Percentiles rank a stretch among this genome's conserved stretches.
These are phyloP conservation scores for Kwoniella bestiolae DNA, from an alignment of 768 basidiomycete genomes.

Conservation along the genomic window DNA sequence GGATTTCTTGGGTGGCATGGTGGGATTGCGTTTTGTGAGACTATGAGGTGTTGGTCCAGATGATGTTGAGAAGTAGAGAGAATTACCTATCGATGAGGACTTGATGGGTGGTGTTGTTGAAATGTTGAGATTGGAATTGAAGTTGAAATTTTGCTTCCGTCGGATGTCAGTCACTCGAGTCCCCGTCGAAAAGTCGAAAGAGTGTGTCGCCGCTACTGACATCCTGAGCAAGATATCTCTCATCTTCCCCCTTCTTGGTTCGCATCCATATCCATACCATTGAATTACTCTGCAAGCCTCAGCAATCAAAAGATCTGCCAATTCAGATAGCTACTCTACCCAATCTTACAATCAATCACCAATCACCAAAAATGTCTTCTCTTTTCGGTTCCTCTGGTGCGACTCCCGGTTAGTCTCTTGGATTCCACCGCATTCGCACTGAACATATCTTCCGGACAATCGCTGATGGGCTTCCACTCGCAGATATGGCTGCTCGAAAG, in stretches of 20 bases:
- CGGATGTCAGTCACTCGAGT: not conserved
- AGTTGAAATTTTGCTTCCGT: conserved; percentile 44
- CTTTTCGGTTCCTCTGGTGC: conserved; percentile 33
- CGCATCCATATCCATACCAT: too few species aligned
- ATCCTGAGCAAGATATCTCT: not conserved
- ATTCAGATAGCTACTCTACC: too few species aligned
- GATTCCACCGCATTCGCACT: not conserved
- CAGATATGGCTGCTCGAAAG: conserved; percentile 54
- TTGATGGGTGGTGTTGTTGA: not conserved
- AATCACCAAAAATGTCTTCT: conserved; percentile 30
- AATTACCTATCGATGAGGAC: not conserved
- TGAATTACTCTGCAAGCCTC: too few species aligned
- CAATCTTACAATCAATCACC: not conserved
- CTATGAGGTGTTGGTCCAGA: not conserved
- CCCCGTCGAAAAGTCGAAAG: conserved; percentile 2
- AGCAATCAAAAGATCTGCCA: not conserved
- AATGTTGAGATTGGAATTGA: not conserved
- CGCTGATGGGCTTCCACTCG: not conserved
- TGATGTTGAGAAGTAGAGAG: not conserved
- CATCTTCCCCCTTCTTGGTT: conserved; percentile 13
- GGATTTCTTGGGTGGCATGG: conserved; percentile 61
- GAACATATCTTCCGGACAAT: not conserved
- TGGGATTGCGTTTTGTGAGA: not conserved
- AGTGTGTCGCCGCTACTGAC: not conserved
- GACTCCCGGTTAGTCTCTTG: conserved; percentile 15